A percentile compares a stretch with the other conserved stretches of the same genome.
Conservation (phyloP, 495 filamentous ascomycete species). For the Penicillium steckii region DNA sequence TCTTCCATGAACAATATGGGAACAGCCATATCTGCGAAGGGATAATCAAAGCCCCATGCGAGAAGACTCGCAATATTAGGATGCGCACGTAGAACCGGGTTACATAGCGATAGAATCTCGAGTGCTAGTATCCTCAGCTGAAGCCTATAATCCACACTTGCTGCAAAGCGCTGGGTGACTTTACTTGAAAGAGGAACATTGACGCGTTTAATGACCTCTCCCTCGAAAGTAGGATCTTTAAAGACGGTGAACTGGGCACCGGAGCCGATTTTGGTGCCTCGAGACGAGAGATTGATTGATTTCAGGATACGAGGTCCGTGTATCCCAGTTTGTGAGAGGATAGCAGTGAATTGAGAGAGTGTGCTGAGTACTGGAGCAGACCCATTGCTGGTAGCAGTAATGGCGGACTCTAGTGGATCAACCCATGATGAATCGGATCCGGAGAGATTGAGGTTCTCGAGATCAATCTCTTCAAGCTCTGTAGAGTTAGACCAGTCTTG, state of each 20-base stretch:
- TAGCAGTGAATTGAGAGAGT: conserved; percentile 21
- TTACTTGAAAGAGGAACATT: conserved; percentile 8
- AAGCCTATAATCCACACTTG: conserved; percentile 8
- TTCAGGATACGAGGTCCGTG: conserved; percentile 19
- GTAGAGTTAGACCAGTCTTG: conserved; percentile 2
- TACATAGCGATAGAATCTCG: conserved; percentile 13
- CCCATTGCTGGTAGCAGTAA: conserved; percentile 22
- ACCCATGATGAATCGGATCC: conserved; percentile 11
- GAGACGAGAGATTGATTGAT: conserved; percentile 8
- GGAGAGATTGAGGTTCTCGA: conserved; percentile 4
- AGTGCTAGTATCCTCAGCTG: conserved; percentile 6
- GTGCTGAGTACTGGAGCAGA: conserved; percentile 15
- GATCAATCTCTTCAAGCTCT: conserved; percentile 6
- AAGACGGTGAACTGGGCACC: conserved; percentile 20
- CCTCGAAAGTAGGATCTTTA: conserved; percentile 18
- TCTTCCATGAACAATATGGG: conserved; percentile 22
- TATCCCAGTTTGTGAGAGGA: conserved; percentile 21
- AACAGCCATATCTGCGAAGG: conserved; percentile 15
- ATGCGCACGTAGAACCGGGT: conserved; percentile 8
- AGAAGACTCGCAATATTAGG: conserved; percentile 20
- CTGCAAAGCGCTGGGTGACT: conserved; percentile 4
- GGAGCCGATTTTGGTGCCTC: conserved; percentile 15
- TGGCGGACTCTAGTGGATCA: conserved; percentile 10
- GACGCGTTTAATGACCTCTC: conserved; percentile 20
- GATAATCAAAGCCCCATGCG: conserved; percentile 26